Evolutionary conservation across 208 protist genomes (phyloP).

Genomic region (Herpetomonas tarakana): DNA sequence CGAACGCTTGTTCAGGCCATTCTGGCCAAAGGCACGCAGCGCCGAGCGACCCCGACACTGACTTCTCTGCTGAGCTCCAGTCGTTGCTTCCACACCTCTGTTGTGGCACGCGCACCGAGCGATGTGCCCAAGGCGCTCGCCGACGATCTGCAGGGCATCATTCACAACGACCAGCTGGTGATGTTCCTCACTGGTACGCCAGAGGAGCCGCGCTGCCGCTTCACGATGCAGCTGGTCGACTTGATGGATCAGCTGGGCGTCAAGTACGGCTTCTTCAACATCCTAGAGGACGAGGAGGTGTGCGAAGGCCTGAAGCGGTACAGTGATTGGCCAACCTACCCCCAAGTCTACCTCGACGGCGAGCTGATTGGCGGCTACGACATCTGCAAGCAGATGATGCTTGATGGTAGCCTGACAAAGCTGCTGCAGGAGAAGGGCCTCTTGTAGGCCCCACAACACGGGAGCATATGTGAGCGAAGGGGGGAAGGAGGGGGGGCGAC

Average conservation of each 20-base stretch:
- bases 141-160: conserved; percentile 60
- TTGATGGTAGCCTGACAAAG: conserved; percentile 65
- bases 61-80: too few species aligned
- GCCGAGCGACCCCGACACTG: too few species aligned
- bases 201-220: conserved; percentile 82
- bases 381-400: conserved; percentile 80
- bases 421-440: conserved; percentile 79
- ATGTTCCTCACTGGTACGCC: conserved; percentile 92
- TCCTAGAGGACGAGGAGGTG: conserved; percentile 86
- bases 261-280: conserved; percentile 87
- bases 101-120: conserved; percentile 26
- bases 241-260: conserved; percentile 72
- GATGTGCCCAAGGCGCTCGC: conserved; percentile 60
- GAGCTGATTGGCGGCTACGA: conserved; percentile 91
- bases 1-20: too few species aligned
- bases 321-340: conserved; percentile 93
- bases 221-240: conserved; percentile 81
- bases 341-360: conserved; percentile 91
- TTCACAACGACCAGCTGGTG: conserved; percentile 71
- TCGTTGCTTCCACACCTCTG: too few species aligned
- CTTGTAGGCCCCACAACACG: conserved; percentile 25
- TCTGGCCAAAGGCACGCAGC: too few species aligned
- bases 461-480: neutral
- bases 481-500: neutral
- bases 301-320: conserved; percentile 89